Percentiles rank a stretch among this genome's conserved stretches.
Conservation (phyloP, 345 rosid genomes). For the Pistacia integerrima region DNA sequence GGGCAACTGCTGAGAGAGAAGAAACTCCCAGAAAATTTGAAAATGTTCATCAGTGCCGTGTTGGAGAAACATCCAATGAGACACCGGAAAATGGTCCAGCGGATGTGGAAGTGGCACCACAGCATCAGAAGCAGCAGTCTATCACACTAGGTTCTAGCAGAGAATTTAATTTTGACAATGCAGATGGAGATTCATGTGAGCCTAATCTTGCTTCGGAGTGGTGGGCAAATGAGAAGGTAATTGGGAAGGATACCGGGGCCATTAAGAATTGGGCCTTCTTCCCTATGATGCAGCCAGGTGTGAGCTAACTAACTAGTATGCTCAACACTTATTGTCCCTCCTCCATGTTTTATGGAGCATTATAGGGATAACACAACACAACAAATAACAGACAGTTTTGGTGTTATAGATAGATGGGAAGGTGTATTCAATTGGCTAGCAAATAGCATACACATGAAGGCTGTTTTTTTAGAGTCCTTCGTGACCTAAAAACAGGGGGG, state of each 20-base stretch:
- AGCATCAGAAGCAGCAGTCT: constrained; percentile 47
- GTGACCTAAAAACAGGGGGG: constrained; percentile 26
- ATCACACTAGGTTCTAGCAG: constrained; percentile 56
- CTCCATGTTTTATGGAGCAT: constrained; percentile 10
- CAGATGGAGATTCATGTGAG: constrained; percentile 51
- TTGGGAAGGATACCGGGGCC: constrained; percentile 42
- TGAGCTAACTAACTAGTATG: constrained; percentile 43
- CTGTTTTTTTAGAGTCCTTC: constrained; percentile 48
- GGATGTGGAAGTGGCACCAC: constrained; percentile 27
- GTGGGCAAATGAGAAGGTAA: constrained; percentile 57
- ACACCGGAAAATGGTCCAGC: constrained; percentile 34
- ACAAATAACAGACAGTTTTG: constrained; percentile 19
- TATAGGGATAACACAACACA: constrained; percentile 12
- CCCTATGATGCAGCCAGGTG: constrained; percentile 71
- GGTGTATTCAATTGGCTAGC: constrained; percentile 19
- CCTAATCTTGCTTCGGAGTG: constrained; percentile 40
- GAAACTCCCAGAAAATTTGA: constrained; percentile 24
- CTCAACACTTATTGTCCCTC: constrained; percentile 1
- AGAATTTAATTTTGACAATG: constrained; percentile 70
- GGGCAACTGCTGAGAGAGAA: constrained; percentile 24
- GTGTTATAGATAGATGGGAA: constrained; percentile 18
- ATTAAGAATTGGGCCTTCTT: constrained; percentile 78
- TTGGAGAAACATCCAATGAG: constrained; percentile 38
- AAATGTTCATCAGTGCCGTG: constrained; percentile 16
- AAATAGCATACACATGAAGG: constrained; percentile 32